These are phyloP conservation scores for Xenoacremonium recifei DNA, from an alignment of 2,329 filamentous ascomycete species.

Conservation along the genomic window DNA sequence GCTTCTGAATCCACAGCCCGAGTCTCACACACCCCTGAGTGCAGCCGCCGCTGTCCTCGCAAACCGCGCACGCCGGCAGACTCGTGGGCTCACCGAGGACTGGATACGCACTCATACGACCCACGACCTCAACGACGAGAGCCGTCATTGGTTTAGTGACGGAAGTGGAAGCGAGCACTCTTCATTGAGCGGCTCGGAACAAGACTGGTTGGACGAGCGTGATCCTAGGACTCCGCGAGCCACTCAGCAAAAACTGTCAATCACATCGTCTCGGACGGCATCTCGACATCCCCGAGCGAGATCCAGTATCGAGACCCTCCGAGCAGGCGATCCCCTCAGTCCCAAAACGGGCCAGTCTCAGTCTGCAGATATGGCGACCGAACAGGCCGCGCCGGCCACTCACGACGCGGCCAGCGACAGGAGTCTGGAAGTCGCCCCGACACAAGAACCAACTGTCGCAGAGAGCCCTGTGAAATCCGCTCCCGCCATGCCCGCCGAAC, in stretches of 20 bases:
- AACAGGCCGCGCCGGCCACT: constrained; percentile 26
- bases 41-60: constrained; percentile 62
- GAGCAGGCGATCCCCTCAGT: constrained; percentile 29
- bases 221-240: constrained; percentile 49
- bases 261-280: constrained; percentile 22
- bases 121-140: constrained; percentile 66
- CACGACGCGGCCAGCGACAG: constrained; percentile 26
- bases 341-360: constrained; percentile 28
- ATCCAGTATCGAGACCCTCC: constrained; percentile 58
- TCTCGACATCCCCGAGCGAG: constrained; percentile 44
- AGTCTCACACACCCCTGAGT: constrained; percentile 37
- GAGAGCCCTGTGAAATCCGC: too few species aligned
- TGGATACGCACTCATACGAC: constrained; percentile 85
- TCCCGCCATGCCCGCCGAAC: constrained; percentile 18
- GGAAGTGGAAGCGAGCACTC: constrained; percentile 68
- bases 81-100: constrained; percentile 71
- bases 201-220: constrained; percentile 51
- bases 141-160: constrained; percentile 81
- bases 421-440: constrained; percentile 24
- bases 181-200: constrained; percentile 67
- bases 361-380: constrained; percentile 32
- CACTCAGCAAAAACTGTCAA: constrained; percentile 18
- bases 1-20: constrained; percentile 31
- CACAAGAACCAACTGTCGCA: constrained; percentile 23
- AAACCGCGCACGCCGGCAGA: constrained; percentile 59